Evolutionary conservation across 2,329 filamentous ascomycete genomes (phyloP), one percentile per base, ranked within the genome.

Genomic region (Ophiostoma ulmi): DNA sequence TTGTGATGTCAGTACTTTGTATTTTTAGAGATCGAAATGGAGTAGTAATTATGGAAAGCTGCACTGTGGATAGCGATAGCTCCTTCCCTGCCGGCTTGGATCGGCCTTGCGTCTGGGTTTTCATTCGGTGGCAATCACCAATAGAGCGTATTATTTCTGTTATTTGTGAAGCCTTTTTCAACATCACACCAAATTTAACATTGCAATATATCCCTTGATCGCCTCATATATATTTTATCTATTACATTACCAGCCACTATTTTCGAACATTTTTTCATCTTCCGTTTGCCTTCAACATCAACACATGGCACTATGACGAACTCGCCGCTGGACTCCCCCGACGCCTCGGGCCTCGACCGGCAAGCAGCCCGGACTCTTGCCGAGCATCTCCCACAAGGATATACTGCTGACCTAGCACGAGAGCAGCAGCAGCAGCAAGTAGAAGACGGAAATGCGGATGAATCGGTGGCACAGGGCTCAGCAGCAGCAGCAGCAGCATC

Each of bases 301-400:
- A 13, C 68, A n/a, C 38, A 69, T 72, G 70, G 71, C 52, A 72
- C 41, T 31, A 74, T 74, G 65, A 58, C 67, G 1, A 36, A 69
- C 72, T 35, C 71, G 71, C 14, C 71, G 65, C 63, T 39, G 1
- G 72, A 71, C 26, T 70, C 69, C 22, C 36, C 70, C 1, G 61
- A 35, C 17, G n/a, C 10, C 44, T 6, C 61, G 69, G 65, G 67
- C 64, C 67, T 68, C 13, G 74, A 75, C n/a, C 35, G 35, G 14
- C 70, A 70, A 5, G 70, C 67, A 1, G 74, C 73, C 0, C 67
- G 67, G 17, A 77, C 78, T 5, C 75, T 80, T 1, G 75, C 76
- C 13, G 77, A 78, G 58, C 78, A 79, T 39, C 75, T 80, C 1
- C 78, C 78, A 0, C 44, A 77, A 1, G 78, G 78, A 44, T 79